Base-by-base conservation (phyloP, 225 moss, liverwort and hornwort species). In the Bryum argenteum region DNA sequence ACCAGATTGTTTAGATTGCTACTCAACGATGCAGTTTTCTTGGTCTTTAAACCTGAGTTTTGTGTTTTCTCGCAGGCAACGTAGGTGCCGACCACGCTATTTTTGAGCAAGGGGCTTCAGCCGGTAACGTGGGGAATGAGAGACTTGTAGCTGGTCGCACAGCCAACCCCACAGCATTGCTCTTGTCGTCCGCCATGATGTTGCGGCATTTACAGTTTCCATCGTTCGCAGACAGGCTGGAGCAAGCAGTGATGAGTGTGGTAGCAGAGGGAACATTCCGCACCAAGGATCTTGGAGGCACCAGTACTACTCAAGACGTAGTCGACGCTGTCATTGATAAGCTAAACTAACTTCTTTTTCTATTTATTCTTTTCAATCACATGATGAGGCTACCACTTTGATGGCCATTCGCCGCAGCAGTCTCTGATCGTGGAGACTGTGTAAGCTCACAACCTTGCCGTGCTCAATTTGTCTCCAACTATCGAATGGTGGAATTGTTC, bases 51-150 rank as follows among this genome's bases (percentile, higher is more conserved):
- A 60, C 42, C 54, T 58, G 65, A 45, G 37, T 8, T 59, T 41
- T 6, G 17, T 74, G 23, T 66, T 63, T 66, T 60, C 18, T 66
- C 19, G 71, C 88, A 98, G 98, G 98, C 28, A 98, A 92, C 68
- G 98, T 98, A 39, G 98, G 98, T 77, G 85, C 89, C 44, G 88
- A 92, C 71, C 92, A 94, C 82, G 98, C 98, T 52, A 91, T 98
- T 69, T 98, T 98, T 79, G 98, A 98, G 84, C 98, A 98, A 77
- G 98, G 98, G 68, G 98, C 98, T 62, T 98, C 98, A 58, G 98
- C 98, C 52, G 98, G 98, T 56, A 98, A 98, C 65, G 98, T 98
- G 45, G 98, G 98, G 54, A 98, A 92, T 67, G 98, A 98, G 68
- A 92, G 94, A 80, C 77, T 98, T 10, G 92, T 98, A 47, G 79